Conservation (phyloP, 176 grass and related monocot species). For the Zea luxurians region DNA sequence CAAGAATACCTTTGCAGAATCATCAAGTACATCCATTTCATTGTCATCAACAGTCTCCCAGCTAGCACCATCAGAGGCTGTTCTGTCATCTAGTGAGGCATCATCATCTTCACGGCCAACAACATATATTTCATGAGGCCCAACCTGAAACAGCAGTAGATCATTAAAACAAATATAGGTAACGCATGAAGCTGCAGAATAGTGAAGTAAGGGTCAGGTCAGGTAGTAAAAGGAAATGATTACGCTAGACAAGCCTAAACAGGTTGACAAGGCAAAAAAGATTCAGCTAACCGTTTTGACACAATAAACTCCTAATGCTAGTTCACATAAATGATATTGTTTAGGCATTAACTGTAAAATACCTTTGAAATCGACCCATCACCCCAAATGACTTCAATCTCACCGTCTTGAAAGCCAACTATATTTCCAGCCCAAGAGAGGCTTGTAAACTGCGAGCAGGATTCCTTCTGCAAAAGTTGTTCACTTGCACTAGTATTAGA, state of each 20-base stretch:
- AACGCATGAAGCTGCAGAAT: background rate
- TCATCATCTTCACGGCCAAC: constrained; percentile 87
- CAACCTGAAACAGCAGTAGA: constrained; percentile 65
- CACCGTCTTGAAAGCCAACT: constrained; percentile 68
- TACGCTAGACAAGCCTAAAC: background rate
- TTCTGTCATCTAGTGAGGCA: constrained; percentile 66
- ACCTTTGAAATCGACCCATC: constrained; percentile 81
- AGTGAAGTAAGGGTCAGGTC: background rate
- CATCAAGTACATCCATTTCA: constrained; percentile 66
- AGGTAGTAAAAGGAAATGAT: constrained; percentile 7
- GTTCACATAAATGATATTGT: constrained; percentile 27
- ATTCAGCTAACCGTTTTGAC: background rate
- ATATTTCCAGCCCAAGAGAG: constrained; percentile 92
- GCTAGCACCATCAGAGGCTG: constrained; percentile 63
- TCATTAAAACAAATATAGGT: constrained; percentile 22
- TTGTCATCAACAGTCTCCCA: constrained; percentile 96
- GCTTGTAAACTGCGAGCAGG: constrained; percentile 40
- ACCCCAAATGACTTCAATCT: constrained; percentile 87
- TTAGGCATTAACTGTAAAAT: constrained; percentile 26
- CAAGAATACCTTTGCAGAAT: constrained; percentile 61
- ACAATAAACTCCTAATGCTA: constrained; percentile 16
- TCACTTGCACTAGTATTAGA: constrained; percentile 43
- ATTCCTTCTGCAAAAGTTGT: constrained; percentile 43
- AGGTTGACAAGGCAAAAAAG: constrained; percentile 2
- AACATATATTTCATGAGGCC: constrained; percentile 86